phyloP scores from a whole-genome alignment of 176 grass and related monocot species.

The Aegilops longissima region DNA sequence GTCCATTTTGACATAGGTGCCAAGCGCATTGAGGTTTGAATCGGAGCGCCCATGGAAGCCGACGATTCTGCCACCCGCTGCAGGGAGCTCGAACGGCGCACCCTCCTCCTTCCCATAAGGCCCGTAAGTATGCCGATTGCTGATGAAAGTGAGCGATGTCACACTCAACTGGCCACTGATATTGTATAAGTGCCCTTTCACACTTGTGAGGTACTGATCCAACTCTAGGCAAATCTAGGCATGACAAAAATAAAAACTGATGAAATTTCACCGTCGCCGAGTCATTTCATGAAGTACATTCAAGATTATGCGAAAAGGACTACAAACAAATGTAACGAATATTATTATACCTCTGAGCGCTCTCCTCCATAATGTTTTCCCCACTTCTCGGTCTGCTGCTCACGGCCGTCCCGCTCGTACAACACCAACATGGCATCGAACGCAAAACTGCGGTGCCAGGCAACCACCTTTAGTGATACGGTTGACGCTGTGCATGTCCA shows the following conservation, averaged over 20 bases:
- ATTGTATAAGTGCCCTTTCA: not conserved
- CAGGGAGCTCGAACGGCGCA: not conserved
- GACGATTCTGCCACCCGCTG: not conserved
- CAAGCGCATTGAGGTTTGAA: not conserved
- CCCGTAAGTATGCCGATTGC: not conserved
- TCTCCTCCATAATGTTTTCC: no score
- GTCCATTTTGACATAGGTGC: not conserved
- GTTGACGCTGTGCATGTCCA: no score
- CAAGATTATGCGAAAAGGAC: no score
- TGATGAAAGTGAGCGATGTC: not conserved
- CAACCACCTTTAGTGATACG: no score
- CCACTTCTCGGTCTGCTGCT: no score
- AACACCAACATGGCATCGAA: no score
- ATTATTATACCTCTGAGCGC: no score
- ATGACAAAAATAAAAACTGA: not conserved
- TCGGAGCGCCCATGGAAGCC: not conserved
- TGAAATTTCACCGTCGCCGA: no score
- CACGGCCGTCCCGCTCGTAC: no score
- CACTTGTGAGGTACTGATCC: not conserved
- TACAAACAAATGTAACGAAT: no score
- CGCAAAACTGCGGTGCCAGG: no score
- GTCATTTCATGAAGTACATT: not conserved
- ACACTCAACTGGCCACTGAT: fast-evolving
- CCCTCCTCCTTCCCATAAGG: not conserved
- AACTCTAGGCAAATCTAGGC: not conserved